phyloP scores from a whole-genome alignment of 1,139 yeast species.

The Sugiyamaella pinicola region DNA sequence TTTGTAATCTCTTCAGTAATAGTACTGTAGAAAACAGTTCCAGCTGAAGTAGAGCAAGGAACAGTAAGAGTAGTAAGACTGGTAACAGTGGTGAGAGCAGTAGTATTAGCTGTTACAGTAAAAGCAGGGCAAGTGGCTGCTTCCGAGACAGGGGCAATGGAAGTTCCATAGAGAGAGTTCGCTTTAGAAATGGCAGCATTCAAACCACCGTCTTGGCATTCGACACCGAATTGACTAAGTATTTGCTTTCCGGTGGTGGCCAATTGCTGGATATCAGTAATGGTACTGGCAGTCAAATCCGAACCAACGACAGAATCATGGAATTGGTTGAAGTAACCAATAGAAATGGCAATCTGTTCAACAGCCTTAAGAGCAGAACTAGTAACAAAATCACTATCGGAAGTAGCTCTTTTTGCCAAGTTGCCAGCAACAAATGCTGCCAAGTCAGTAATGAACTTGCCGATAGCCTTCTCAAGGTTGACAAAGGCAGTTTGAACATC shows the following conservation, averaged over 20 bases:
- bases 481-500: conserved; percentile 13
- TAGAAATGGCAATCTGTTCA: conserved; percentile 10
- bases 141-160: conserved; percentile 5
- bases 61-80: conserved; percentile 13
- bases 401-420: conserved; percentile 12
- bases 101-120: conserved; percentile 9
- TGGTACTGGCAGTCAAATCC: background rate
- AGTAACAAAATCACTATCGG: conserved; percentile 10
- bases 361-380: conserved; percentile 12
- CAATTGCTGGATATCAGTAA: conserved; percentile 6
- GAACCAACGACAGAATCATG: conserved; percentile 2
- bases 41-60: conserved; percentile 11
- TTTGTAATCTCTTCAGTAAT: conserved; percentile 17
- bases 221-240: conserved; percentile 13
- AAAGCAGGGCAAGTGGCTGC: conserved; percentile 13
- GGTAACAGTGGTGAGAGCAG: conserved; percentile 17
- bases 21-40: conserved; percentile 12
- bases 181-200: conserved; percentile 18
- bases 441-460: conserved; percentile 13
- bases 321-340: conserved; percentile 8
- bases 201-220: conserved; percentile 12
- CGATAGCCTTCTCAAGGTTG: conserved; percentile 8
- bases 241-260: conserved; percentile 8
- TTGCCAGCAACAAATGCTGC: conserved; percentile 4
- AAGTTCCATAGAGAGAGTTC: conserved; percentile 16